A percentile compares a stretch with the other conserved stretches of the same genome.
Conservation (phyloP, 495 filamentous ascomycete species). For the Platismatia glauca region DNA sequence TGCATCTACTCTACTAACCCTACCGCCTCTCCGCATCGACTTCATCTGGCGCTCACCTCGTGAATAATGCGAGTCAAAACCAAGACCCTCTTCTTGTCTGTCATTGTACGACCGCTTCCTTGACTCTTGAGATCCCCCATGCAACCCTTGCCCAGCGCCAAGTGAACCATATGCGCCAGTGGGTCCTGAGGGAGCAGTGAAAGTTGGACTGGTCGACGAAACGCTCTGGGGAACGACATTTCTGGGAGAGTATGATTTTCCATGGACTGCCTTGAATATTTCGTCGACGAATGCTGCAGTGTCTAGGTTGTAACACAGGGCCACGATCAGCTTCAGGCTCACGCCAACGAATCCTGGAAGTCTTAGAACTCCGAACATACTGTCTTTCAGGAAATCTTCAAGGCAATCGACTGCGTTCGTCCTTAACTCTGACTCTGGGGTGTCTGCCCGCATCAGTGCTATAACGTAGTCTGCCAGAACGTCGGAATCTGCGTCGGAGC, state of each 20-base stretch:
- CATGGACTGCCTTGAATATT: constrained; percentile 63
- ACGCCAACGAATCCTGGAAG: not conserved
- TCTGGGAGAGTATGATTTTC: constrained; percentile 52
- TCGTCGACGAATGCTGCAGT: constrained; percentile 73
- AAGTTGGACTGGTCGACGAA: constrained; percentile 19
- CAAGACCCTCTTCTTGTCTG: constrained; percentile 44
- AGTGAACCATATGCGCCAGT: constrained; percentile 25
- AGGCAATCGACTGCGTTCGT: constrained; percentile 68
- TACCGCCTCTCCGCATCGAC: constrained; percentile 58
- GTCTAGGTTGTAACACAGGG: constrained; percentile 38
- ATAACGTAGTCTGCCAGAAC: constrained; percentile 94
- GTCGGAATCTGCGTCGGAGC: constrained; percentile 89
- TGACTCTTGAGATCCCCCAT: constrained; percentile 27
- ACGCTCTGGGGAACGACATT: constrained; percentile 37
- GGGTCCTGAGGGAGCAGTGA: constrained; percentile 29
- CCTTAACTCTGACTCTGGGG: constrained; percentile 61
- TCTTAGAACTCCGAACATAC: constrained; percentile 36
- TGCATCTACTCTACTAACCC: constrained; percentile 46
- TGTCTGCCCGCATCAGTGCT: constrained; percentile 77
- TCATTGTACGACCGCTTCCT: constrained; percentile 55
- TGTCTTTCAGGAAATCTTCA: constrained; percentile 78
- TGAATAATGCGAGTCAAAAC: constrained; percentile 36
- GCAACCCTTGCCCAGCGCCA: constrained; percentile 15
- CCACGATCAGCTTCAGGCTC: not conserved
- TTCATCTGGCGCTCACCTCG: constrained; percentile 53